These are phyloP conservation scores for Neonectria neomacrospora DNA, from an alignment of 2,329 filamentous ascomycete genomes.

Conservation along the genomic window DNA sequence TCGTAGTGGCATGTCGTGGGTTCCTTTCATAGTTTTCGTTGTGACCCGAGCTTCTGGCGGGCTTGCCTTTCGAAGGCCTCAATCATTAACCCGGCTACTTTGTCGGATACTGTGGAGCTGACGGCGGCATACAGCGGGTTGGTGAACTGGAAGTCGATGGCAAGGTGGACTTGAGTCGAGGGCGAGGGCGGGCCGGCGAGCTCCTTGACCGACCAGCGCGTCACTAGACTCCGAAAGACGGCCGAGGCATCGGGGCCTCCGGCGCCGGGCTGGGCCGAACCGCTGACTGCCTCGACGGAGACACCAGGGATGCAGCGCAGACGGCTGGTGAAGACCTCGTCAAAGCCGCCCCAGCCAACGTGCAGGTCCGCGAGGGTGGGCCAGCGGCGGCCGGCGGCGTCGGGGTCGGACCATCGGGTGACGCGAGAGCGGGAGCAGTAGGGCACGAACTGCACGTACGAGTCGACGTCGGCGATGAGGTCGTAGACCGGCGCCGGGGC, in stretches of 20 bases:
- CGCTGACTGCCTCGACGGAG: conserved; percentile 82
- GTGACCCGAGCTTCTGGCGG: conserved; percentile 53
- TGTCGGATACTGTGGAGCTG: conserved; percentile 83
- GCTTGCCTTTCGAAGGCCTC: conserved; percentile 91
- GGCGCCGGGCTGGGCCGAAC: conserved; percentile 61
- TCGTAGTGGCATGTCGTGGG: background rate
- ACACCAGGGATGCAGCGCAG: conserved; percentile 80
- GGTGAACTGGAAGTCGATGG: conserved; percentile 83
- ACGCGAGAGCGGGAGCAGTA: conserved; percentile 85
- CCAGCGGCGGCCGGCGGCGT: conserved; percentile 63
- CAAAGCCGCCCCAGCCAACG: conserved; percentile 85
- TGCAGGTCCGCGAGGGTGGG: conserved; percentile 82
- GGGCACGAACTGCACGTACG: conserved; percentile 88
- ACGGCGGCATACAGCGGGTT: conserved; percentile 90
- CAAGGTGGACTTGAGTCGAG: conserved; percentile 77
- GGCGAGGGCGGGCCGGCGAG: conserved; percentile 44
- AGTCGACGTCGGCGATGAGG: conserved; percentile 88
- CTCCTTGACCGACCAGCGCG: conserved; percentile 73
- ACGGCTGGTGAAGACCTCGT: conserved; percentile 83
- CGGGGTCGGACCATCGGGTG: conserved; percentile 74
- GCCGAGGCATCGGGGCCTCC: conserved; percentile 53
- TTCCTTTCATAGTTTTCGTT: conserved; percentile 27
- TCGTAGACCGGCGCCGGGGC: conserved; percentile 76
- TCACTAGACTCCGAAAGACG: conserved; percentile 76
- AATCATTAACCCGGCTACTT: conserved; percentile 89